These are phyloP conservation scores for Epicoccum sorghinum DNA, from an alignment of 2,329 filamentous ascomycete species.

Conservation along the genomic window DNA sequence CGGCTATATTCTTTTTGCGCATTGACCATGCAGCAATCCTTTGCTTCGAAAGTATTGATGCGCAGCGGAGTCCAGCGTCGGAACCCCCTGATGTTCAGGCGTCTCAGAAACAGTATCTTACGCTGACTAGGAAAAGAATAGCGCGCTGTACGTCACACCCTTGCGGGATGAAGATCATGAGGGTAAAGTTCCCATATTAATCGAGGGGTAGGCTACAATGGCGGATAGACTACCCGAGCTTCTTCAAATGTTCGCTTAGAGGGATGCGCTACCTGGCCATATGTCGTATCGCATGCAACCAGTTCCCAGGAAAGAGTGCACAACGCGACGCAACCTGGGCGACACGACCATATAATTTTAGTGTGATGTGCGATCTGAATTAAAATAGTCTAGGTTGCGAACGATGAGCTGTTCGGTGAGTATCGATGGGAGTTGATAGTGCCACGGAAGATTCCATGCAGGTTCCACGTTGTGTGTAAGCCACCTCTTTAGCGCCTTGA, in stretches of 20 bases:
- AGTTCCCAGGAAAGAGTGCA: not conserved
- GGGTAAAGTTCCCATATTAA: not conserved
- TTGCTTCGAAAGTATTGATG: not conserved
- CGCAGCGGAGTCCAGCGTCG: not conserved
- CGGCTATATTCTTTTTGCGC: not conserved
- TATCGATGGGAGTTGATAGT: not conserved
- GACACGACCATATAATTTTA: too few relatives aligned
- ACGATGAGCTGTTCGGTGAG: too few relatives aligned
- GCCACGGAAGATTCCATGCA: conserved; percentile 14
- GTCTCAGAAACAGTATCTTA: conserved; percentile 1
- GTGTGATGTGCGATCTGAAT: too few relatives aligned
- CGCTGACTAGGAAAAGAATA: not conserved
- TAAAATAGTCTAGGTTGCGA: too few relatives aligned
- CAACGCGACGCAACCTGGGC: not conserved
- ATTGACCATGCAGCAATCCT: not conserved
- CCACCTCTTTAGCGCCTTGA: conserved; percentile 11
- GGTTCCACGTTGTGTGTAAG: conserved; percentile 14
- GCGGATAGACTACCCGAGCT: not conserved
- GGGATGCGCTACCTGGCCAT: not conserved
- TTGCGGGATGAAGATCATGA: too few relatives aligned
- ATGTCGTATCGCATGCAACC: conserved; percentile 3
- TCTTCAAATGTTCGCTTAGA: conserved; percentile 7
- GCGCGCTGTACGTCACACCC: too few relatives aligned
- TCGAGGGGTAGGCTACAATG: not conserved
- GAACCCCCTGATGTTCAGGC: conserved; percentile 4